A percentile compares a stretch with the other conserved stretches of the same genome.
These are phyloP conservation scores for Trichophyton schoenleinii DNA, from an alignment of 2,329 filamentous ascomycete species.

Conservation along the genomic window DNA sequence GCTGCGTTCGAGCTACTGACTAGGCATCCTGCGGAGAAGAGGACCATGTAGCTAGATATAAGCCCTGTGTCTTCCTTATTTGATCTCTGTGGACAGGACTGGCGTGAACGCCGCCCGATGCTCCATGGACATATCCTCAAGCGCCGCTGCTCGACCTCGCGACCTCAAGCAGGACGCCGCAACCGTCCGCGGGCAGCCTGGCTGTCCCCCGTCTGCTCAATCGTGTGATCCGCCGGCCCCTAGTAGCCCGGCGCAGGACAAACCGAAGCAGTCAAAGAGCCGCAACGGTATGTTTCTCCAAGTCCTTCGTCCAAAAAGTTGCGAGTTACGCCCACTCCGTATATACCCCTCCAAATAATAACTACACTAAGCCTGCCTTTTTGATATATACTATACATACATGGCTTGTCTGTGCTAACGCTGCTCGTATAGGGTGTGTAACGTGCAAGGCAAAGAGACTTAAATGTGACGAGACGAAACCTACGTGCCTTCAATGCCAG, in stretches of 20 bases:
- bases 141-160: not conserved
- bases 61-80: no score
- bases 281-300: conserved; percentile 52
- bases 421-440: conserved; percentile 45
- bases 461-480: conserved; percentile 63
- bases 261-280: conserved; percentile 62
- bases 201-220: not conserved
- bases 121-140: not conserved
- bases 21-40: not conserved
- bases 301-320: not conserved
- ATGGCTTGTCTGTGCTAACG: conserved; percentile 4
- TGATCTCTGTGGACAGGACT: no score
- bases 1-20: no score
- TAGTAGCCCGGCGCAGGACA: conserved; percentile 20
- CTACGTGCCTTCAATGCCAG: conserved; percentile 53
- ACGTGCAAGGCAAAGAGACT: conserved; percentile 62
- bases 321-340: not conserved
- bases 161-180: not conserved
- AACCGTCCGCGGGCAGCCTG: not conserved
- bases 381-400: not conserved
- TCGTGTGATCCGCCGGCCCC: not conserved
- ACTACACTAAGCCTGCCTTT: conserved; percentile 10
- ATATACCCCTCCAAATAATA: not conserved
- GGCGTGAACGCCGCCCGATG: not conserved
- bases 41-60: not conserved